phyloP scores from a whole-genome alignment of 441 rosid genomes.

The Populus trichocarpa region DNA sequence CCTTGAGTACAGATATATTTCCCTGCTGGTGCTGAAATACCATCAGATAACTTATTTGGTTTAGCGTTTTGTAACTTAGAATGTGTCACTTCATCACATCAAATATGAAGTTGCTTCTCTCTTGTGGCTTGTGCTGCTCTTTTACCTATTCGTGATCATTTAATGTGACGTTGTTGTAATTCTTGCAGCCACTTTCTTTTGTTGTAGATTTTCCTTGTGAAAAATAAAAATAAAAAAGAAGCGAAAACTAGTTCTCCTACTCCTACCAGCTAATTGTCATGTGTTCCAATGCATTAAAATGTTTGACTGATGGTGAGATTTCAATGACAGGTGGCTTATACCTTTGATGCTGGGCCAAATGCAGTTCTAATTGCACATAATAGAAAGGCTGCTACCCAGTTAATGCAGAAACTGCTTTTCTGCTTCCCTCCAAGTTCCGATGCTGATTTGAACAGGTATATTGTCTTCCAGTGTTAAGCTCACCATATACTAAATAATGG shows the following conservation, averaged over 20 bases:
- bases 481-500: not conserved
- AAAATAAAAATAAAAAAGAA: not conserved
- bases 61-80: not conserved
- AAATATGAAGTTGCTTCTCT: not conserved
- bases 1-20: not conserved
- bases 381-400: conserved; percentile 62
- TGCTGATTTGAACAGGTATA: conserved; percentile 63
- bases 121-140: not conserved
- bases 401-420: conserved; percentile 77
- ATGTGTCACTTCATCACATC: not conserved
- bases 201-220: not conserved
- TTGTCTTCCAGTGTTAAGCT: not conserved
- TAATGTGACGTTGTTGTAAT: not conserved
- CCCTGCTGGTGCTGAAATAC: not conserved
- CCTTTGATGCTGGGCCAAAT: conserved; percentile 96
- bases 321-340: conserved; percentile 72
- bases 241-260: not conserved
- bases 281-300: not conserved
- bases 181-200: not conserved
- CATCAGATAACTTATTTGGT: not conserved
- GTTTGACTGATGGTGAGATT: conserved; percentile 17
- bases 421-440: conserved; percentile 78
- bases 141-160: not conserved
- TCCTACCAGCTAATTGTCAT: not conserved
- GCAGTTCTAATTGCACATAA: conserved; percentile 83